phyloP scores from a whole-genome alignment of 78 protist species.

The Isochrysis galbana region DNA sequence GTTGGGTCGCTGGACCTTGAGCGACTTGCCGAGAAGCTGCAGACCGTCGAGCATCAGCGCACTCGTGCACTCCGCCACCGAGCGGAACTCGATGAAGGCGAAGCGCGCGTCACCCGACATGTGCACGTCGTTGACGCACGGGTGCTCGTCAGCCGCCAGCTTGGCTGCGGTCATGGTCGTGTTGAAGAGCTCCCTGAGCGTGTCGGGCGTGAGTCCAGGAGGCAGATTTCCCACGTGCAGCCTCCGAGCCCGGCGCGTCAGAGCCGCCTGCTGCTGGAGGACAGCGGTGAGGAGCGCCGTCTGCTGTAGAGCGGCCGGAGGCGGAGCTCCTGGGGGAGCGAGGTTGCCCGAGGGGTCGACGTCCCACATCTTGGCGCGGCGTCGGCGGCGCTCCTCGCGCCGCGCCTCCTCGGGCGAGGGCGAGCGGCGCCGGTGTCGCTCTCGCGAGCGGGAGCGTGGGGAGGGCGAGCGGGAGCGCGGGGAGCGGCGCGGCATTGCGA shows the following conservation, averaged over 20 bases:
- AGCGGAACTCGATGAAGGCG: background rate
- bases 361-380: background rate
- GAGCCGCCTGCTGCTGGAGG: background rate
- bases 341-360: background rate
- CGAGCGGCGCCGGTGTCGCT: background rate
- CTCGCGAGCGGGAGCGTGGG: background rate
- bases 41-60: slow-evolving; percentile 7
- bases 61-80: background rate
- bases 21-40: background rate
- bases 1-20: background rate
- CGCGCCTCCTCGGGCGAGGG: background rate
- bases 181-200: background rate
- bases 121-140: background rate
- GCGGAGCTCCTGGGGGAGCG: background rate
- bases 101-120: background rate
- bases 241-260: background rate
- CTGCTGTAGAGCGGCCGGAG: background rate
- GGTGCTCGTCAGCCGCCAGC: background rate
- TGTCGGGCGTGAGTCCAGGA: background rate
- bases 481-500: no score
- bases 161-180: background rate
- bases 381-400: background rate
- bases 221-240: slow-evolving; percentile 17
- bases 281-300: background rate
- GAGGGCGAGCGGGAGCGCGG: background rate